A percentile compares a stretch with the other conserved stretches of the same genome.
Evolutionary conservation across 75 land plant genomes (phyloP).

Genomic region (Chamaecyparis obtusa): DNA sequence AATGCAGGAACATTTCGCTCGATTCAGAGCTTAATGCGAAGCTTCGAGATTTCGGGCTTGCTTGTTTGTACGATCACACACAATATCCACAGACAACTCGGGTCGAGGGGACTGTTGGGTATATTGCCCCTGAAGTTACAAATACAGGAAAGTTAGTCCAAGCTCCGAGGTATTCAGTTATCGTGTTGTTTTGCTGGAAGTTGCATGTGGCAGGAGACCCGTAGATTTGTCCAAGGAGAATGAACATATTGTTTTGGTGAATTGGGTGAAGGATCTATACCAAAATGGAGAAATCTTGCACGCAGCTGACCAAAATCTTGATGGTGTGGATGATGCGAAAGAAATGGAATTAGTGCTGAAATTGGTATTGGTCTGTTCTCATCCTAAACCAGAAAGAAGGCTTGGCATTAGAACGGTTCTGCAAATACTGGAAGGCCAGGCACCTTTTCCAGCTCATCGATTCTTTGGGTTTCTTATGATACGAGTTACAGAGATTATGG

Average conservation of each 20-base stretch:
- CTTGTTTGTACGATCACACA: too few relatives aligned
- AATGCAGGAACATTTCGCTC: too few relatives aligned
- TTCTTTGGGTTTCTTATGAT: not conserved
- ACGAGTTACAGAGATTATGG: not conserved
- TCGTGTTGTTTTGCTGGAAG: slow-evolving; percentile 29
- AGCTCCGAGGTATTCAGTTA: slow-evolving; percentile 28
- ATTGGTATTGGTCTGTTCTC: slow-evolving; percentile 29
- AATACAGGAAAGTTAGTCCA: slow-evolving; percentile 15
- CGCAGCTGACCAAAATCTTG: slow-evolving; percentile 11
- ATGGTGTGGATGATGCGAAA: not conserved
- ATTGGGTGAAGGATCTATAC: slow-evolving; percentile 22
- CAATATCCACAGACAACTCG: too few relatives aligned
- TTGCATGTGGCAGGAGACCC: slow-evolving; percentile 26
- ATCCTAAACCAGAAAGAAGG: not conserved
- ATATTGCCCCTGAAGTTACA: slow-evolving; percentile 18
- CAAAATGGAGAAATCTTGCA: not conserved
- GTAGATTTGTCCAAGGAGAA: not conserved
- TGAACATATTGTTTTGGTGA: slow-evolving; percentile 2
- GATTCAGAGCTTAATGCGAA: too few relatives aligned
- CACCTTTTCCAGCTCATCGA: not conserved
- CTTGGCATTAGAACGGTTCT: slow-evolving; percentile 21
- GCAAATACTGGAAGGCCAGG: slow-evolving; percentile 31
- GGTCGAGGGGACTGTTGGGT: slow-evolving; percentile 24
- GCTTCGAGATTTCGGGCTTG: too few relatives aligned
- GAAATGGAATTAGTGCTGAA: slow-evolving; percentile 21